Evolutionary conservation across 31 red algal genomes (phyloP).

Genomic region (Bonnemaisonia californica): DNA sequence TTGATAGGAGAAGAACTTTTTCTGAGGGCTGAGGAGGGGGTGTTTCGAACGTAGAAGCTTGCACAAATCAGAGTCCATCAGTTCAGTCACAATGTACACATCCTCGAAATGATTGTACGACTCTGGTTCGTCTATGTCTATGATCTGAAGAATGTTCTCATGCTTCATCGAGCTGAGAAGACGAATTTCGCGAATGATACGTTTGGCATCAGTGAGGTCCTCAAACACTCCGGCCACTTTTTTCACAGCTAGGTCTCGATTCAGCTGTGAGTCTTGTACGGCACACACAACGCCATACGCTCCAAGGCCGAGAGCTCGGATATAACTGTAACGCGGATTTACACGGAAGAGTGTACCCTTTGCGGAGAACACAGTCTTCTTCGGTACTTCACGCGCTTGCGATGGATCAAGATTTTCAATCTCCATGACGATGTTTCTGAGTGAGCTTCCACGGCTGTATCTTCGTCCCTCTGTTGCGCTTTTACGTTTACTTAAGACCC

Average conservation of each 20-base stretch:
- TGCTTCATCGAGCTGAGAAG: constrained; percentile 73
- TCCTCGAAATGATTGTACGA: constrained; percentile 77
- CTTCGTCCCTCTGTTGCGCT: constrained; percentile 21
- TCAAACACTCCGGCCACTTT: constrained; percentile 87
- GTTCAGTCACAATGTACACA: constrained; percentile 90
- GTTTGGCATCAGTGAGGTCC: constrained; percentile 83
- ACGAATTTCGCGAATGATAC: constrained; percentile 91
- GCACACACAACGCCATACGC: constrained; percentile 94
- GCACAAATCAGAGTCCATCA: constrained; percentile 96
- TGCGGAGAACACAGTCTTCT: constrained; percentile 55
- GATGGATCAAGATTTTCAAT: background rate
- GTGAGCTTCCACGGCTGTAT: background rate
- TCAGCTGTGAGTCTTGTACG: constrained; percentile 32
- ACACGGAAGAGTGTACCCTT: constrained; percentile 74
- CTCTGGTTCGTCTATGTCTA: constrained; percentile 80
- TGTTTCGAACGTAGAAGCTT: constrained; percentile 78
- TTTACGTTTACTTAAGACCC: constrained; percentile 48
- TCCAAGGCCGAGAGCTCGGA: constrained; percentile 79
- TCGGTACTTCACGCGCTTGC: background rate
- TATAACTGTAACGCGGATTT: constrained; percentile 58
- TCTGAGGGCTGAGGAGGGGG: constrained; percentile 60
- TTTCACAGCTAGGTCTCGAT: constrained; percentile 79
- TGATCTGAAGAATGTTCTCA: constrained; percentile 86
- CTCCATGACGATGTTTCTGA: constrained; percentile 7
- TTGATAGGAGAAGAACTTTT: constrained; percentile 79